phyloP scores from a whole-genome alignment of 2,329 filamentous ascomycete genomes.

The Alternaria triticina region DNA sequence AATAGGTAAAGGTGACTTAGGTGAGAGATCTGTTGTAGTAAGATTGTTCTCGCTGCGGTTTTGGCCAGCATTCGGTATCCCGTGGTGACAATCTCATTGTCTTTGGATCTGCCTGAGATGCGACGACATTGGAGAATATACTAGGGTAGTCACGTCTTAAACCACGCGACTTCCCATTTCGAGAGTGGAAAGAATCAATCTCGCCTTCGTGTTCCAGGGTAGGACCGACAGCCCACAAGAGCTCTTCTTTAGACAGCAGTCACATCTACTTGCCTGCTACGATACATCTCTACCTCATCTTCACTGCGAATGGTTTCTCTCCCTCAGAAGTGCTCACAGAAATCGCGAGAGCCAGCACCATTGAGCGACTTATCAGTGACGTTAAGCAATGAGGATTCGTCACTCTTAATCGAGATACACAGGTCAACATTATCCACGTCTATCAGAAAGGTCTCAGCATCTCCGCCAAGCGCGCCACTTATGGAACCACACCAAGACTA shows the following conservation, averaged over 20 bases:
- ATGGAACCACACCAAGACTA: neutral
- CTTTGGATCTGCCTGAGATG: neutral
- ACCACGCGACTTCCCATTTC: neutral
- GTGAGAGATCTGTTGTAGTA: neutral
- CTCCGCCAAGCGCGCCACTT: neutral
- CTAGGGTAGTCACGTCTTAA: neutral
- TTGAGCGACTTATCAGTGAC: neutral
- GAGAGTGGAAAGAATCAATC: neutral
- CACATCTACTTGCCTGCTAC: rapidly evolving
- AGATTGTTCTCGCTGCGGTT: neutral
- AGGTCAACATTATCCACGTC: neutral
- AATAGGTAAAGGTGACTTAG: neutral
- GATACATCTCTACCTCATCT: neutral
- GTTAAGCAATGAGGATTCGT: neutral
- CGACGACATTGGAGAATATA: neutral
- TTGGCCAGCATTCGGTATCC: neutral
- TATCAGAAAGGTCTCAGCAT: neutral
- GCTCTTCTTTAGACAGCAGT: neutral
- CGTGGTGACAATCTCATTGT: neutral
- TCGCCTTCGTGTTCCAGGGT: neutral
- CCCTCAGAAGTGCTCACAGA: neutral
- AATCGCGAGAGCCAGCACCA: neutral
- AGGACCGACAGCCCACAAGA: neutral
- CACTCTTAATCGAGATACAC: neutral
- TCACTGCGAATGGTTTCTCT: neutral